phyloP scores from a whole-genome alignment of 441 rosid species.

The Populus tomentosa region DNA sequence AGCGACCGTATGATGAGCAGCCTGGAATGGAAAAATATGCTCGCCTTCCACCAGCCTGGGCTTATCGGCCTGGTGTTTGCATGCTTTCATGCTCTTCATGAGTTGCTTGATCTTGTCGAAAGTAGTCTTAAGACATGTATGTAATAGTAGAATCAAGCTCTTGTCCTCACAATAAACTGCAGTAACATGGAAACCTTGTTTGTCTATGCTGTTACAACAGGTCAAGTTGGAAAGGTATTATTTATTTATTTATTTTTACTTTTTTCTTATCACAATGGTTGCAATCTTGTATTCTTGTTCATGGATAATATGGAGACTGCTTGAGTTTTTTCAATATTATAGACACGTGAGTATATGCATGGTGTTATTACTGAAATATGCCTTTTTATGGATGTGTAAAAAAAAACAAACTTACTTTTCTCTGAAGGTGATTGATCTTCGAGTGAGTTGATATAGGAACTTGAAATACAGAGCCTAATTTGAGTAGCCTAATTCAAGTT shows the following conservation, averaged over 20 bases:
- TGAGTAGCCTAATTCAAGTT: no score
- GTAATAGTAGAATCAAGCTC: conserved; percentile 16
- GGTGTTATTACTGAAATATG: not conserved
- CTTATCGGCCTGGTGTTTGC: conserved; percentile 96
- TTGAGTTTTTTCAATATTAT: not conserved
- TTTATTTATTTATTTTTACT: not conserved
- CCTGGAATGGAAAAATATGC: conserved; percentile 97
- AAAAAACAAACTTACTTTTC: no score
- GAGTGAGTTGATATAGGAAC: no score
- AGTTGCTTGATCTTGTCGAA: conserved; percentile 22
- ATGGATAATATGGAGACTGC: not conserved
- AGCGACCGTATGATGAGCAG: conserved; percentile 81
- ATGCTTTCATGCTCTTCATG: conserved; percentile 98
- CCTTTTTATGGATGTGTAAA: not conserved
- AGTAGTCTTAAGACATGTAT: conserved; percentile 16
- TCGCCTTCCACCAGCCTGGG: conserved; percentile 98
- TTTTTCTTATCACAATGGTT: not conserved
- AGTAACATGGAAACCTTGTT: conserved; percentile 15
- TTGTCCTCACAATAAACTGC: not conserved
- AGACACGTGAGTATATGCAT: not conserved
- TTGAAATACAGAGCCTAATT: no score
- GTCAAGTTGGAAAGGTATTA: conserved; percentile 5
- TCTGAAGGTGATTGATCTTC: no score
- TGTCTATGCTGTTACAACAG: conserved; percentile 1
- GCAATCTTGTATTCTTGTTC: not conserved